phyloP scores from a whole-genome alignment of 2,329 filamentous ascomycete species.

The Exophiala sideris region DNA sequence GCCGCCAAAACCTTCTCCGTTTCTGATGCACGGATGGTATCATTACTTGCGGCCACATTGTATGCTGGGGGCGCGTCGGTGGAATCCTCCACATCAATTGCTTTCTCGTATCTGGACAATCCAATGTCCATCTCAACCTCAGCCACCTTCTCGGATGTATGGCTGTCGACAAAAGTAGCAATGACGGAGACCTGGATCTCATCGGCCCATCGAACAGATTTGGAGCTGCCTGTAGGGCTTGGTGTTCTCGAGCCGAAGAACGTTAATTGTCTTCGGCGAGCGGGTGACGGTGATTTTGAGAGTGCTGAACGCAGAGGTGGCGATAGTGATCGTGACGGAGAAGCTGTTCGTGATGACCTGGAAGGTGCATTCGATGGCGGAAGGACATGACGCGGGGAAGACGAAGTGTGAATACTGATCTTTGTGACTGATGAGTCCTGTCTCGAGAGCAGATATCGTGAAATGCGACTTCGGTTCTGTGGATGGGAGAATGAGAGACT shows the following conservation, averaged over 20 bases:
- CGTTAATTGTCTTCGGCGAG: background rate
- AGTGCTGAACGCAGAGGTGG: slow-evolving; percentile 19
- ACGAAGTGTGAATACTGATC: slow-evolving; percentile 14
- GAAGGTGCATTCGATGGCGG: background rate
- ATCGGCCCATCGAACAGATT: slow-evolving; percentile 23
- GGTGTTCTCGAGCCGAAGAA: slow-evolving; percentile 4
- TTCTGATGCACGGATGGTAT: no score
- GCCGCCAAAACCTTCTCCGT: no score
- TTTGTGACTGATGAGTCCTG: slow-evolving; percentile 8
- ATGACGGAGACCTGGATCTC: slow-evolving; percentile 12
- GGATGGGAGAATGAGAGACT: background rate
- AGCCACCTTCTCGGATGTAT: background rate
- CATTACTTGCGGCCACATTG: no score
- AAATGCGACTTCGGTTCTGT: slow-evolving; percentile 1
- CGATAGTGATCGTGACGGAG: slow-evolving; percentile 1
- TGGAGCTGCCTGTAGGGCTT: slow-evolving; percentile 6
- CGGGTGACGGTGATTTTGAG: slow-evolving; percentile 13
- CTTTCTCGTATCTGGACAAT: background rate
- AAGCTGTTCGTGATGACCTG: background rate
- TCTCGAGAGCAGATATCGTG: slow-evolving; percentile 4
- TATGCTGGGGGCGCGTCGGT: no score
- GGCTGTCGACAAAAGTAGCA: slow-evolving; percentile 6
- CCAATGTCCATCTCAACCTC: slow-evolving; percentile 8
- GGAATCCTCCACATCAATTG: no score
- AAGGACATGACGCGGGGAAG: background rate